Base-by-base conservation (phyloP, 257 asterid species). In the Scutellaria galericulata region DNA sequence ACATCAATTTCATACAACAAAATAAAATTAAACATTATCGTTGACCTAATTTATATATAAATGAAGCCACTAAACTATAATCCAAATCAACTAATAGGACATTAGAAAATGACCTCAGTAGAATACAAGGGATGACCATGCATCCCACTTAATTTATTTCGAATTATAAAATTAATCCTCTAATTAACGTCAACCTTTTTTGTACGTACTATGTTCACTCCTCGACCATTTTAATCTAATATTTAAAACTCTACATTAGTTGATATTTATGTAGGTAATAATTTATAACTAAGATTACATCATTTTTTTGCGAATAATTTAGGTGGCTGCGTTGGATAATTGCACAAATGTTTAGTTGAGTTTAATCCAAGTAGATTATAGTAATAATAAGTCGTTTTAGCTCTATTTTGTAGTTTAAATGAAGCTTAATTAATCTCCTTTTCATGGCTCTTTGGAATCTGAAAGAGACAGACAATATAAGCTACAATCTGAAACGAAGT, bases 281-380 rank as follows among this genome's bases (percentile, higher is more conserved):
- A 18, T 70, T 47, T 40, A 48, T 15, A 18, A 77, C 52, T 52
- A 62, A 61, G 76, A 76, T 77, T 64, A 64, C 76, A 51, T 77
- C 51, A 9, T 22, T 12, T 18, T 18, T 8, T 37, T 37, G 13
- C 9, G 42, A 70, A 64, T 64, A 76, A 53, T 62, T 55, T 70
- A 77, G 61, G 73, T 44, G 61, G 69, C 59, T 65, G 35, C 11
- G 40, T 35, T 31, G 39, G 63, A 44, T 70, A 54, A 56, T 13
- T 52, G 54, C 57, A 44, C 18, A 7, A 52, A 40, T 53, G 52
- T 50, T 22, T 46, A 68, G 53, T 69, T 76, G 15, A 15, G 47
- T 51, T 57, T 57, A 10, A 9, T 55, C 51, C 74, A 56, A 47
- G 22, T 39, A 68, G 74, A 56, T 6, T 47, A n/a, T 46, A 41